Base-by-base conservation (phyloP, 2,329 filamentous ascomycete species). In the Thelonectria blattea region DNA sequence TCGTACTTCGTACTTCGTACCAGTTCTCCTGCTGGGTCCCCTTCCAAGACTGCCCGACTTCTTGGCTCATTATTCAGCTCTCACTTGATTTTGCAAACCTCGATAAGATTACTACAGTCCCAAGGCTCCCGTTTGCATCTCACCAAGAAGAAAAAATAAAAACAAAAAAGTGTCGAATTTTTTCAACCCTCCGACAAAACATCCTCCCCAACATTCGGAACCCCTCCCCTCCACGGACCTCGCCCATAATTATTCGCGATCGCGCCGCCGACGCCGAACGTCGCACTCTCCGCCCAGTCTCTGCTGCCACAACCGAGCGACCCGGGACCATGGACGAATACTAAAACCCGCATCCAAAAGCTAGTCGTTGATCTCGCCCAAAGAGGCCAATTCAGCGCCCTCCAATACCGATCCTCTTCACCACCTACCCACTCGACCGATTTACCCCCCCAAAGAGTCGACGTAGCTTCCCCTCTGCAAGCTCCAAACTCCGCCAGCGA, bases 261-360 rank as follows among this genome's bases (percentile, higher is more conserved):
- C 54, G 47, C 62, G 32, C 66, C 65, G 61, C 60, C 54, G 60
- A 55, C 52, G 22, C 65, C 59, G 57, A 65, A 17, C 32, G 43
- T 53, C 42, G 52, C 61, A 50, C 39, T 37, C n/a, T 52, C 61
- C 58, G 58, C 63, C 51, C 58, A n/a, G 53, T 51, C 49, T 42
- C 58, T 17, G 42, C 42, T 51, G 46, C 48, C 57, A 60, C 46
- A 41, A 65, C 59, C 58, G 64, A 69, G 45, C 62, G 56, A 67
- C 46, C 54, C 66, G 68, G 56, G 20, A 47, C 42, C 43, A 71
- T 70, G 66, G 59, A 56, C 48, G 24, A 50, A 56, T 56, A 32
- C 52, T 71, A 63, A 69, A 65, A 60, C 47, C 56, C 53, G 49
- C 55, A 64, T 65, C 51, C 53, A 43, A 56, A 56, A 59, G 55